Base-by-base conservation (phyloP, 345 rosid genomes). In the Abelmoschus esculentus region DNA sequence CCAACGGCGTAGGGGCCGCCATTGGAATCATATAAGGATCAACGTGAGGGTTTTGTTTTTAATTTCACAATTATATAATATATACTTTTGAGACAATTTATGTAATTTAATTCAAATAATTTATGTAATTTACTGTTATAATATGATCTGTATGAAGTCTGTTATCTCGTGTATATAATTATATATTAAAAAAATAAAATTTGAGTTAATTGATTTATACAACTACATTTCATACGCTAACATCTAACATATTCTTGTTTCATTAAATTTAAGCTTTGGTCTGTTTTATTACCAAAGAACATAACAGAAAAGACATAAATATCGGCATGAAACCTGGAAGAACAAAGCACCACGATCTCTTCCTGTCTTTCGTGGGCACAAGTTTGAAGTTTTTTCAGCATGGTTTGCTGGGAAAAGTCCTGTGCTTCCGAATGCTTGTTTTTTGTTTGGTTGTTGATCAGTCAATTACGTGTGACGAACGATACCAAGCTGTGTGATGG, bases 1-100 rank as follows among this genome's bases (percentile, higher is more conserved):
- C 92, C 98, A 86, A 76, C 92, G 97, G 86, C 98, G 97, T 83
- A 85, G 98, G 98, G 97, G 92, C 97, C 95, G 61, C 36, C 61
- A 57, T 28, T 57, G 36, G 61, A 83, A 79, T 80, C 28, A 54
- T 84, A 76, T 58, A 81, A 86, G 90, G 92, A 97, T 93, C 98
- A 93, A 93, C 97, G 86, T 72, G 79, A 72, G 64, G 66, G 1
- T 55, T 55, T 55, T 69, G 57, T 67, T 50, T 29, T 70, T 34
- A 12, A 46, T 46, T 46, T 65, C 46, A 6, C 15, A 46, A 56
- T 22, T 3, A 65, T 66, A 69, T 17, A 18, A 36, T 12, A 32
- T 67, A 53, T 50, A 60, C 49, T 72, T 57, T 55, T 54, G 12
- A 44, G 80, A 72, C 80, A 44, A 65, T 75, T 34, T n/a, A n/a